Conservation (phyloP, 1,284 basidiomycete genomes). For the Inonotus hispidus region DNA sequence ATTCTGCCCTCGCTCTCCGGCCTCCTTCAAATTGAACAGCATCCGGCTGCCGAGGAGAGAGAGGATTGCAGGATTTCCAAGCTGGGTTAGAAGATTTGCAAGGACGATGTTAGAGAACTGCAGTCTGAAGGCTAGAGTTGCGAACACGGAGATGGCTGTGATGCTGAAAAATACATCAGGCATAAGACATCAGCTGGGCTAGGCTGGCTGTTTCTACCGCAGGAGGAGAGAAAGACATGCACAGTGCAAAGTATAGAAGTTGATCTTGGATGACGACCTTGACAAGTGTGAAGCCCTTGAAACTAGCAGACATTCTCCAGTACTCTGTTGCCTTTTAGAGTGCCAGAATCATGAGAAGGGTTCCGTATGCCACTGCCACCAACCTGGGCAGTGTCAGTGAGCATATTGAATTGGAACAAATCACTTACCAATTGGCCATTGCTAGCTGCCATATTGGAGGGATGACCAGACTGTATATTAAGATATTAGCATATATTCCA, state of each 20-base stretch:
- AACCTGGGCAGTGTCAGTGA: neutral
- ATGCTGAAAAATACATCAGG: neutral
- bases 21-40: slow-evolving; percentile 2
- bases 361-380: neutral
- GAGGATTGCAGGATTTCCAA: slow-evolving; percentile 6
- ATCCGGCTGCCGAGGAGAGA: neutral
- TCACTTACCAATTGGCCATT: neutral
- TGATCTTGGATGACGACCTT: neutral
- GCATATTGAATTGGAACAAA: neutral
- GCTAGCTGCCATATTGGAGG: neutral
- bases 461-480: neutral
- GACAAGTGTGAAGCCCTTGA: neutral
- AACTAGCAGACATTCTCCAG: neutral
- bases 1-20: neutral
- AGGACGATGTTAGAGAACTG: neutral
- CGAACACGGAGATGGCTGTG: neutral
- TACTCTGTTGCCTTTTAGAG: neutral
- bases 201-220: no score
- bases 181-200: neutral
- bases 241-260: neutral
- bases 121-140: neutral
- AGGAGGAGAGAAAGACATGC: no score
- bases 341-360: neutral
- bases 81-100: neutral
- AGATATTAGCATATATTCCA: neutral